Conservation (phyloP, 148 eudicot species). For the Nepenthes gracilis region DNA sequence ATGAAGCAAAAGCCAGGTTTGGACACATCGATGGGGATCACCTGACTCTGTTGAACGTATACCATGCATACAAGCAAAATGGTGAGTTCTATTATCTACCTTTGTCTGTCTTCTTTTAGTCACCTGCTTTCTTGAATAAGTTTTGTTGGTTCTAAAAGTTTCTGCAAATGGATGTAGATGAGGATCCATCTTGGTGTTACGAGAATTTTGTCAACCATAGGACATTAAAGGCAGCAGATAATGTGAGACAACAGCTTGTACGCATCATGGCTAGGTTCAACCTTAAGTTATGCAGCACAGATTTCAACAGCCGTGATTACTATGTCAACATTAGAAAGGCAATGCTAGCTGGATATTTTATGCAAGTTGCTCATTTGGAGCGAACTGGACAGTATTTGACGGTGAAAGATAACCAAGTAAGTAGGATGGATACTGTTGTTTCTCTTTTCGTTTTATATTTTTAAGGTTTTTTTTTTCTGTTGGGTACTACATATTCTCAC, state of each 20-base stretch:
- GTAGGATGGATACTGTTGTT: background rate
- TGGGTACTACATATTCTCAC: too few species aligned
- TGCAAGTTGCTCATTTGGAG: constrained; percentile 99
- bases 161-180: constrained; percentile 31
- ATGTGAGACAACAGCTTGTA: constrained; percentile 88
- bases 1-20: constrained; percentile 79
- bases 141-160: background rate
- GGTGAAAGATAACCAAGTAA: constrained; percentile 92
- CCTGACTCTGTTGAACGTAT: constrained; percentile 85
- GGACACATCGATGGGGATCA: constrained; percentile 97
- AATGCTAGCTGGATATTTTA: constrained; percentile 95
- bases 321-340: constrained; percentile 93
- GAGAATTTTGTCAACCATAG: constrained; percentile 82
- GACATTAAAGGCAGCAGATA: constrained; percentile 83
- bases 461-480: background rate
- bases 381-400: constrained; percentile 86
- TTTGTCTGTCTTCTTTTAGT: background rate
- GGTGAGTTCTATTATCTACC: constrained; percentile 35
- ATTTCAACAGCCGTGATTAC: constrained; percentile 91
- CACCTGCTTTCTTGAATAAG: too few species aligned
- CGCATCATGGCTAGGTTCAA: constrained; percentile 87
- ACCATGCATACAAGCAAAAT: constrained; percentile 93
- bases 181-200: constrained; percentile 86
- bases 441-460: background rate
- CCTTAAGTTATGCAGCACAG: constrained; percentile 85